phyloP scores from a whole-genome alignment of 1,284 basidiomycete species.

The Heterobasidion annosum region DNA sequence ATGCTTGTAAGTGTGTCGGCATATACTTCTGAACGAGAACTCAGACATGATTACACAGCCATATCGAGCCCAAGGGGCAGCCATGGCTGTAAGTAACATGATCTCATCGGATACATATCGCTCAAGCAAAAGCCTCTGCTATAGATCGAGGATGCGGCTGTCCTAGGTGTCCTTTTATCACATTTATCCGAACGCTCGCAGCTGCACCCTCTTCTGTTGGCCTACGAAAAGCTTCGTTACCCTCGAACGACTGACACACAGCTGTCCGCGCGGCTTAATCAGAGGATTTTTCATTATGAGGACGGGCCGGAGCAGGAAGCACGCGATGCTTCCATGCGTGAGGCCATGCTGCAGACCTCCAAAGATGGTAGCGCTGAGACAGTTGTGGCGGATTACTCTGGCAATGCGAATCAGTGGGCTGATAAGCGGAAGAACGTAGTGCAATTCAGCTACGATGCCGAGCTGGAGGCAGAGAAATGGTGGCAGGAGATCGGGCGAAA shows the following conservation, averaged over 20 bases:
- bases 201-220: constrained; percentile 35
- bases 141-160: constrained; percentile 53
- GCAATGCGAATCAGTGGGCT: constrained; percentile 42
- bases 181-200: constrained; percentile 32
- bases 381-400: constrained; percentile 6
- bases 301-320: constrained; percentile 45
- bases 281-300: constrained; percentile 41
- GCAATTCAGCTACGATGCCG: constrained; percentile 44
- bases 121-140: neutral
- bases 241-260: constrained; percentile 39
- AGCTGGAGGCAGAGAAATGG: constrained; percentile 38
- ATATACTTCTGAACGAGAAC: neutral
- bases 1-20: constrained; percentile 41
- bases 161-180: constrained; percentile 51
- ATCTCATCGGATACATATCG: too few species aligned
- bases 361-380: constrained; percentile 7
- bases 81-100: constrained; percentile 36
- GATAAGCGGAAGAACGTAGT: constrained; percentile 32
- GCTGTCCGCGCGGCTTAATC: constrained; percentile 37
- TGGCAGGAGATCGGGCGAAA: constrained; percentile 19
- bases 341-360: constrained; percentile 28
- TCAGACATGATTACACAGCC: constrained; percentile 28
- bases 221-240: constrained; percentile 44
- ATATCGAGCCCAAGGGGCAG: constrained; percentile 59
- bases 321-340: constrained; percentile 41